Percentiles rank a stretch among this genome's conserved stretches.
phyloP scores from a whole-genome alignment of 2,329 filamentous ascomycete genomes.

The Calonectria hongkongensis region DNA sequence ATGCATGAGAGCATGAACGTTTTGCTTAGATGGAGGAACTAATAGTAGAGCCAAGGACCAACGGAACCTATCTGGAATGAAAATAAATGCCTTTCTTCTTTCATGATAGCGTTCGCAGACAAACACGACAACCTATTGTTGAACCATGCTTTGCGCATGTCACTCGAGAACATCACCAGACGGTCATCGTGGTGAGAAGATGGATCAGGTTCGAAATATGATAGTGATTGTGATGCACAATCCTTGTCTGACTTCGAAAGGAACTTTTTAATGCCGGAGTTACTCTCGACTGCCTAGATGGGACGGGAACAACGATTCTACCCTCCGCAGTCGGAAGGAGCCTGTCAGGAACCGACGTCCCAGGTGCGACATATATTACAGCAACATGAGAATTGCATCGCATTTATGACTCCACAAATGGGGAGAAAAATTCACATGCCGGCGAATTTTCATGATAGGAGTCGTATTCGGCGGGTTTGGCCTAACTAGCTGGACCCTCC shows the following conservation, averaged over 20 bases:
- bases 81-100: background rate
- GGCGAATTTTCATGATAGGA: background rate
- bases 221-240: background rate
- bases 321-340: background rate
- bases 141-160: background rate
- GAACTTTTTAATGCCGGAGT: too few species aligned
- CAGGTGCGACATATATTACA: background rate
- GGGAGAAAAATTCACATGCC: background rate
- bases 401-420: constrained; percentile 9
- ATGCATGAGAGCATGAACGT: background rate
- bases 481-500: background rate
- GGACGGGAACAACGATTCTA: background rate
- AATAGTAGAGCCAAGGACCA: background rate
- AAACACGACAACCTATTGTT: background rate
- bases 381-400: background rate
- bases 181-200: too few species aligned
- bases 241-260: background rate
- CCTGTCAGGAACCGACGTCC: background rate
- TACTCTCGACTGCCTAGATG: too few species aligned
- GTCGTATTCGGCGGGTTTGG: background rate
- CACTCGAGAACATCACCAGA: too few species aligned
- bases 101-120: too few species aligned
- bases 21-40: background rate
- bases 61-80: background rate
- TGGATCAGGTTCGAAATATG: background rate